Evolutionary conservation across 305 asterid genomes (phyloP).

Genomic region (Fraxinus xanthoxyloides): DNA sequence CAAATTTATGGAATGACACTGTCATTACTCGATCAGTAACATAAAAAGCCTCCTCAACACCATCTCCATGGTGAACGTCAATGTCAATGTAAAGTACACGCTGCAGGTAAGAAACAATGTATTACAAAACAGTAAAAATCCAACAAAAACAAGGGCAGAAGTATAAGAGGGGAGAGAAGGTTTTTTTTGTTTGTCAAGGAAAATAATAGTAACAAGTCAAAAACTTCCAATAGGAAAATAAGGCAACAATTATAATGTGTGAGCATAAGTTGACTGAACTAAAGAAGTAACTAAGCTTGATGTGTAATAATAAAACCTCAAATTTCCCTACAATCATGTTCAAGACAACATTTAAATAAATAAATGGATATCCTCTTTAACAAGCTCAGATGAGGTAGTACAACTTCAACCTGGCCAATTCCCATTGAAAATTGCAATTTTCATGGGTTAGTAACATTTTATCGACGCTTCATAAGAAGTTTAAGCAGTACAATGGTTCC

Average conservation of each 20-base stretch:
- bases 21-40: slow-evolving; percentile 62
- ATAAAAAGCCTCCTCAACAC: slow-evolving; percentile 65
- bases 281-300: background rate
- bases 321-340: background rate
- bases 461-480: background rate
- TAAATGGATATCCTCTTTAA: background rate
- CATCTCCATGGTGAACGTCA: slow-evolving; percentile 66
- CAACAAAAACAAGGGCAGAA: background rate
- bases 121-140: background rate
- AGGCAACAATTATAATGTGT: background rate
- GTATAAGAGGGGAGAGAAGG: background rate
- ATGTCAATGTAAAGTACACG: slow-evolving; percentile 56
- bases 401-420: background rate
- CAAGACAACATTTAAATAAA: background rate
- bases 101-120: slow-evolving; percentile 28
- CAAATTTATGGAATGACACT: slow-evolving; percentile 57
- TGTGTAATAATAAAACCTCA: background rate
- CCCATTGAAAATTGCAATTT: background rate
- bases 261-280: background rate
- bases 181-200: background rate
- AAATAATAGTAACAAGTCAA: background rate
- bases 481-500: background rate
- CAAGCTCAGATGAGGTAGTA: background rate
- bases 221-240: background rate
- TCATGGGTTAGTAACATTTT: background rate